These are phyloP conservation scores for Fusarium caatingaense DNA, from an alignment of 2,329 filamentous ascomycete genomes.

Conservation along the genomic window DNA sequence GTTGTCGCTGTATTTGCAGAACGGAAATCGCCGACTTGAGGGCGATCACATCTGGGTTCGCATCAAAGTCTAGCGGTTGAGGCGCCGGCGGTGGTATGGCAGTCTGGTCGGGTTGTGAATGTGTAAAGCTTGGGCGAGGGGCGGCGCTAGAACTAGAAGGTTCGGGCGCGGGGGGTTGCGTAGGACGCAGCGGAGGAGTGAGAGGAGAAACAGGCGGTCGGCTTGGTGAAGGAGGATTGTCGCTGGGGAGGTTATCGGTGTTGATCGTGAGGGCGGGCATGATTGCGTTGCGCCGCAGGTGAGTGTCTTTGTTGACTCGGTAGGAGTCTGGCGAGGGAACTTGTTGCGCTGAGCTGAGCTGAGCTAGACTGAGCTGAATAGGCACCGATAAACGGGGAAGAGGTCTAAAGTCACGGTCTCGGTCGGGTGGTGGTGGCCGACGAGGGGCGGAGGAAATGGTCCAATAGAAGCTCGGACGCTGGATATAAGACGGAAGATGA, in stretches of 20 bases:
- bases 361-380: background rate
- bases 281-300: slow-evolving; percentile 18
- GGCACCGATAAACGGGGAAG: slow-evolving; percentile 33
- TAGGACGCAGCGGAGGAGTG: slow-evolving; percentile 61
- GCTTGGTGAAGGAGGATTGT: slow-evolving; percentile 58
- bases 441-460: background rate
- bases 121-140: slow-evolving; percentile 56
- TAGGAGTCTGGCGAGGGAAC: background rate
- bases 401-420: slow-evolving; percentile 10
- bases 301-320: slow-evolving; percentile 12
- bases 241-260: slow-evolving; percentile 43
- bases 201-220: slow-evolving; percentile 66
- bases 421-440: slow-evolving; percentile 3
- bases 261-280: slow-evolving; percentile 51
- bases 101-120: slow-evolving; percentile 57
- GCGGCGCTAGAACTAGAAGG: slow-evolving; percentile 41
- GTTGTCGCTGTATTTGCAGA: slow-evolving; percentile 85
- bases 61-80: slow-evolving; percentile 66
- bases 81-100: slow-evolving; percentile 61
- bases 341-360: background rate
- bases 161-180: slow-evolving; percentile 45
- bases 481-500: slow-evolving; percentile 3
- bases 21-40: slow-evolving; percentile 87
- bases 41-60: slow-evolving; percentile 88
- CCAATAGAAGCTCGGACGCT: slow-evolving; percentile 14